Evolutionary conservation across 768 basidiomycete genomes (phyloP).

Genomic region (Podaxis sp.): DNA sequence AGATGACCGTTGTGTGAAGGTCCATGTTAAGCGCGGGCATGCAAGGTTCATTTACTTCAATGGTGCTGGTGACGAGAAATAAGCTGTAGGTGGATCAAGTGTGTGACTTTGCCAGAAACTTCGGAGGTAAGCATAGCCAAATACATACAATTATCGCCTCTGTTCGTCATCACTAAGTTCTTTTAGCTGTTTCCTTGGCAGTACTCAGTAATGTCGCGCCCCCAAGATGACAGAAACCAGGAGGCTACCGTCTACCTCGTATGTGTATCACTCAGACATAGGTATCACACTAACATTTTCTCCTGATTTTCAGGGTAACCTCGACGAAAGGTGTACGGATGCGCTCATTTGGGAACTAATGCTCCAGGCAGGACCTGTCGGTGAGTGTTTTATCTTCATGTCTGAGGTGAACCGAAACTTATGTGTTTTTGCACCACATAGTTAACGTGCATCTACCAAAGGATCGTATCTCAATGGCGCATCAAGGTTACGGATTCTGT

Average conservation of each 20-base stretch:
- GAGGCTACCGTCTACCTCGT: slow-evolving; percentile 90
- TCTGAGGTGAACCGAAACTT: neutral
- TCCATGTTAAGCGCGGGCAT: no score
- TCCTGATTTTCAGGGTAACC: slow-evolving; percentile 66
- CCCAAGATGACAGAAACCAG: slow-evolving; percentile 87
- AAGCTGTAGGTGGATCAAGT: no score
- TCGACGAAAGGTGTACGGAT: slow-evolving; percentile 93
- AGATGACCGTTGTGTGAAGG: no score
- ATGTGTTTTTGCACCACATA: slow-evolving; percentile 24
- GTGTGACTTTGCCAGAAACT: neutral
- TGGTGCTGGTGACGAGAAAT: no score
- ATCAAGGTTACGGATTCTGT: slow-evolving; percentile 99
- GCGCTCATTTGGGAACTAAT: slow-evolving; percentile 97
- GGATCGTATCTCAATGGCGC: slow-evolving; percentile 96
- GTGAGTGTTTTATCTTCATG: slow-evolving; percentile 42
- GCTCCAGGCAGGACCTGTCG: slow-evolving; percentile 98
- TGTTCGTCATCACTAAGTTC: neutral
- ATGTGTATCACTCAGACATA: slow-evolving; percentile 9
- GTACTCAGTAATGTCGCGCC: slow-evolving; percentile 49
- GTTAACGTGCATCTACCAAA: slow-evolving; percentile 98
- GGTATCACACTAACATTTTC: slow-evolving; percentile 7
- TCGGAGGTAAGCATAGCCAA: neutral
- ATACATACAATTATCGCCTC: neutral
- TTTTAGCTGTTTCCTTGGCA: neutral
- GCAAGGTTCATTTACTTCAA: no score